Evolutionary conservation across 768 basidiomycete species (phyloP).

Genomic region (Pisolithus albus): DNA sequence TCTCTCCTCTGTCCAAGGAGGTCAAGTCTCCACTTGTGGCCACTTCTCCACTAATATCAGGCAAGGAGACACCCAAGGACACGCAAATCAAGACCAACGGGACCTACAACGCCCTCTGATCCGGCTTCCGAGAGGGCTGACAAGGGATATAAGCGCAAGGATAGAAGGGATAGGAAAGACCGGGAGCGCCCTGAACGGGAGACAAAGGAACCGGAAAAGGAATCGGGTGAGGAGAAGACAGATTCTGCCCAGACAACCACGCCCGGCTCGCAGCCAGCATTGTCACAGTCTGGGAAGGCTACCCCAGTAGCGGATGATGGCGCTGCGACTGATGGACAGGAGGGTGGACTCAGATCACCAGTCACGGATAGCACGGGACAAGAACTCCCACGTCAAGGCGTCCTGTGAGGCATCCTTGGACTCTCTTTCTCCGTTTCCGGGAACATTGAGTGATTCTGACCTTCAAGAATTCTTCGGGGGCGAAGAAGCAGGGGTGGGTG

Average conservation of each 20-base stretch:
- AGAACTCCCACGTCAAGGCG: conserved; percentile 68
- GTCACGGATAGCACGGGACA: conserved; percentile 48
- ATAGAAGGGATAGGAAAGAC: conserved; percentile 58
- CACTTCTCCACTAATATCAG: conserved; percentile 28
- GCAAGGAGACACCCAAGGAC: conserved; percentile 24
- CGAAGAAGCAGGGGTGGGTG: conserved; percentile 57
- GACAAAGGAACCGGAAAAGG: conserved; percentile 30
- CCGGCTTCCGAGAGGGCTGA: conserved; percentile 44
- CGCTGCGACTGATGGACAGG: conserved; percentile 18
- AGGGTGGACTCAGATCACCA: conserved; percentile 45
- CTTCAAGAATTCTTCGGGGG: conserved; percentile 73
- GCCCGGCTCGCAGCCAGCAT: conserved; percentile 15
- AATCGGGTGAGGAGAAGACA: conserved; percentile 21
- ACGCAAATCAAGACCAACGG: conserved; percentile 27
- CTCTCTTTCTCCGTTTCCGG: conserved; percentile 71
- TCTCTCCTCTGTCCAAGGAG: conserved; percentile 24
- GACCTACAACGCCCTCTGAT: conserved; percentile 22
- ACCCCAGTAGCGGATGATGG: conserved; percentile 28
- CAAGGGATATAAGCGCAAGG: conserved; percentile 50
- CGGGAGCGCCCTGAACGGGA: conserved; percentile 43
- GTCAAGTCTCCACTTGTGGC: conserved; percentile 31
- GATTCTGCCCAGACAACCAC: conserved; percentile 22
- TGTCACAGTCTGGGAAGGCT: conserved; percentile 34
- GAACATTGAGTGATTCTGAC: conserved; percentile 52
- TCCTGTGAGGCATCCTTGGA: conserved; percentile 70